These are phyloP conservation scores for Kodamaea fukazawae DNA, from an alignment of 805 yeast genomes.

Conservation along the genomic window DNA sequence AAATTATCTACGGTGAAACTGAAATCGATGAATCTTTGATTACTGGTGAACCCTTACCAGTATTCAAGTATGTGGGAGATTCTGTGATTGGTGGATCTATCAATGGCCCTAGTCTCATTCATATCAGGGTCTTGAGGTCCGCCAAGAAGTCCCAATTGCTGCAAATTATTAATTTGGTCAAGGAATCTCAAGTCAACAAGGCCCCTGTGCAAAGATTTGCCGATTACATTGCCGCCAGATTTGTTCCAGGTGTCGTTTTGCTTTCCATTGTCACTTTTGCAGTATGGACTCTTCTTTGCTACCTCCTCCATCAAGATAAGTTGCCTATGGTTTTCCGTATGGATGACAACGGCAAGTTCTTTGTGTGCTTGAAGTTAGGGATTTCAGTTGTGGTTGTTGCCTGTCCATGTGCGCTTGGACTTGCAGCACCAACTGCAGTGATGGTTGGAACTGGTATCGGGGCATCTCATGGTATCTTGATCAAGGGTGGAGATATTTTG, in stretches of 20 bases:
- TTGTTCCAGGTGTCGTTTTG: conserved; percentile 71
- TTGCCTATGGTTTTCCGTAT: conserved; percentile 50
- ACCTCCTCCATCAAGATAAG: conserved; percentile 15
- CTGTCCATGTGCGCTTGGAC: conserved; percentile 96
- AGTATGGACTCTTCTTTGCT: conserved; percentile 38
- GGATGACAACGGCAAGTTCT: conserved; percentile 53
- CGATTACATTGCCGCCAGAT: conserved; percentile 77
- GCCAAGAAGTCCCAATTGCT: conserved; percentile 86
- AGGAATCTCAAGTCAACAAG: conserved; percentile 80
- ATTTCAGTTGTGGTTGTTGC: conserved; percentile 96
- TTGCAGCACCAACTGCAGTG: conserved; percentile 97
- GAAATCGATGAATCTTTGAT: conserved; percentile 86
- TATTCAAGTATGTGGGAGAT: conserved; percentile 59
- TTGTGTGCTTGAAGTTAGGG: conserved; percentile 71
- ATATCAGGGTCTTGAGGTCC: conserved; percentile 62
- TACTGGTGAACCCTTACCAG: conserved; percentile 88
- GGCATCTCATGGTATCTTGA: conserved; percentile 81
- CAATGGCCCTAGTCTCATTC: conserved; percentile 73
- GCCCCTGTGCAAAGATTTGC: conserved; percentile 92
- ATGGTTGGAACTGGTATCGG: conserved; percentile 99
- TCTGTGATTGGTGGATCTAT: conserved; percentile 85
- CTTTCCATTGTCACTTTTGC: conserved; percentile 64
- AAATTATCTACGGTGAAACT: conserved; percentile 70
- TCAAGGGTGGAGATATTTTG: conserved; percentile 89
- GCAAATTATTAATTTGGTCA: conserved; percentile 81